Conservation (phyloP, 2,329 filamentous ascomycete genomes). For the Alternaria angustiovoidea region DNA sequence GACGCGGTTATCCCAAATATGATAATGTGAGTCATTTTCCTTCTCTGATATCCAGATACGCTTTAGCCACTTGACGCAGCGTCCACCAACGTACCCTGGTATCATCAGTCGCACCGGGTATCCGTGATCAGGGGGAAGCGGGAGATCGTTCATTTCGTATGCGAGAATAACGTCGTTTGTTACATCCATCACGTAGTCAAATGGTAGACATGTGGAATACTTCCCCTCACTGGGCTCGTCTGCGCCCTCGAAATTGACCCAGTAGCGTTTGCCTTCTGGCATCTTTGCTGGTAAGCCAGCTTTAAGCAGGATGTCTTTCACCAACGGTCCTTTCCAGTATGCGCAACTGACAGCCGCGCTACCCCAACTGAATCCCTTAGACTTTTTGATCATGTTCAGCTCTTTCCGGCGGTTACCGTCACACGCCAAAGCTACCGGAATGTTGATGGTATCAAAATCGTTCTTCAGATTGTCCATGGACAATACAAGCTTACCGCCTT, state of each 20-base stretch:
- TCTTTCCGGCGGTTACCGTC: background rate
- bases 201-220: background rate
- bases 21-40: background rate
- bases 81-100: background rate
- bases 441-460: background rate
- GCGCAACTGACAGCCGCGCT: background rate
- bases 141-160: background rate
- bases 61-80: background rate
- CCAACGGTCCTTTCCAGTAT: background rate
- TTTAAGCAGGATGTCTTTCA: background rate
- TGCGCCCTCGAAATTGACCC: background rate
- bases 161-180: background rate
- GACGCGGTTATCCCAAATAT: background rate
- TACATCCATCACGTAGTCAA: background rate
- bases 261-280: background rate
- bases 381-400: background rate
- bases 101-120: background rate
- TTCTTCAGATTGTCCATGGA: background rate
- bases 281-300: background rate
- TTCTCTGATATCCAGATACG: background rate
- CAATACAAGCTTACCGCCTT: background rate
- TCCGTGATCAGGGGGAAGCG: background rate
- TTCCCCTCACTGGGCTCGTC: background rate
- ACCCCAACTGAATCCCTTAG: background rate
- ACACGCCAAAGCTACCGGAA: background rate